Evolutionary conservation across 345 rosid genomes (phyloP).

Genomic region (Angophora floribunda): DNA sequence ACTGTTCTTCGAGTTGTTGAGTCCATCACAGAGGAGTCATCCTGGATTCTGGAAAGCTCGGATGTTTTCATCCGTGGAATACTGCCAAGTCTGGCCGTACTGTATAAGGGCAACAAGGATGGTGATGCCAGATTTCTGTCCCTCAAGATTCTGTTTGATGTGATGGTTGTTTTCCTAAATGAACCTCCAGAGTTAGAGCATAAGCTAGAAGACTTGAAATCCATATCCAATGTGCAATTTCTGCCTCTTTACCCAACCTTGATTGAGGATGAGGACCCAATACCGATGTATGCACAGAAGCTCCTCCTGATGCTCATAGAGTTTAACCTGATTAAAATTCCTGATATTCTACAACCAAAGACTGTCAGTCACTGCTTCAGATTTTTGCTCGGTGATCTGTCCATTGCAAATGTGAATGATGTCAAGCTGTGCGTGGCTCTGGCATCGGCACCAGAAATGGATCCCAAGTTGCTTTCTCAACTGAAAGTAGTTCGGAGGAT

Average conservation of each 20-base stretch:
- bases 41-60: constrained; percentile 43
- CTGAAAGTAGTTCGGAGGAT: constrained; percentile 73
- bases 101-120: constrained; percentile 88
- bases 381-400: constrained; percentile 83
- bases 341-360: constrained; percentile 69
- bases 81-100: constrained; percentile 70
- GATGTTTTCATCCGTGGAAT: constrained; percentile 47
- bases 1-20: constrained; percentile 83
- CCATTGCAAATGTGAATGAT: constrained; percentile 83
- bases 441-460: constrained; percentile 96
- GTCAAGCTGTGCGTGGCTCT: constrained; percentile 86
- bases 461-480: constrained; percentile 75
- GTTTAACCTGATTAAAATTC: constrained; percentile 53
- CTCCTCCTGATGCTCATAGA: constrained; percentile 93
- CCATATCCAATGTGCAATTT: constrained; percentile 73
- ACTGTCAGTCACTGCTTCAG: constrained; percentile 87
- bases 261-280: constrained; percentile 96
- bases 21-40: constrained; percentile 63
- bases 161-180: constrained; percentile 56
- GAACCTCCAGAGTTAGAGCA: constrained; percentile 47
- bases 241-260: constrained; percentile 90
- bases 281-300: constrained; percentile 94
- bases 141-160: constrained; percentile 85
- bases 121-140: constrained; percentile 91
- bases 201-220: constrained; percentile 46